Evolutionary conservation across 108 stramenopile genomes (phyloP).

Genomic region (Nannochloropsis gaditana): DNA sequence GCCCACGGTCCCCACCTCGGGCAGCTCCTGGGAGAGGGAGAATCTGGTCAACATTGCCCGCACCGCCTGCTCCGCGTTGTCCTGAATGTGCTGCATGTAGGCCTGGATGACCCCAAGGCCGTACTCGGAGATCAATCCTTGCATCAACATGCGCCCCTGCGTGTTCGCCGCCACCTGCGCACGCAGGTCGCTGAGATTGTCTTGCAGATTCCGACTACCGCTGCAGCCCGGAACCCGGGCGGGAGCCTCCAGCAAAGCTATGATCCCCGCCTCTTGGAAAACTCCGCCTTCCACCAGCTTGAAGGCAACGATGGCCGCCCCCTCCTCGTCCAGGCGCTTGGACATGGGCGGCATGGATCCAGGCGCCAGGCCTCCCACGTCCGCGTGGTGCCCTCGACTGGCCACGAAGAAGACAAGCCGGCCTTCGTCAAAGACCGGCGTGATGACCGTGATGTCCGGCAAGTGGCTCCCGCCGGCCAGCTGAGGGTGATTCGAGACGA

Average conservation of each 20-base stretch:
- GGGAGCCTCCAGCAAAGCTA: constrained; percentile 75
- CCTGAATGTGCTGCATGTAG: constrained; percentile 96
- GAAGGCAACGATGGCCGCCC: constrained; percentile 94
- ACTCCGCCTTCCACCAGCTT: constrained; percentile 81
- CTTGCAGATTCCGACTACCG: constrained; percentile 84
- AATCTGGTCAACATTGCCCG: constrained; percentile 70
- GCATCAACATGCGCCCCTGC: constrained; percentile 76
- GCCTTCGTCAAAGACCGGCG: constrained; percentile 73
- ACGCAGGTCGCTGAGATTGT: constrained; percentile 85
- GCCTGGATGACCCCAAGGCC: constrained; percentile 74
- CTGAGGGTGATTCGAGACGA: constrained; percentile 94
- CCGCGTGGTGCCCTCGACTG: constrained; percentile 90
- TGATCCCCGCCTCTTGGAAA: constrained; percentile 90
- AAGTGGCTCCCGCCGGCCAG: constrained; percentile 85
- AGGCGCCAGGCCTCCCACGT: constrained; percentile 87
- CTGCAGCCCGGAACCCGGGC: constrained; percentile 65
- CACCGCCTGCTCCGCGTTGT: constrained; percentile 86
- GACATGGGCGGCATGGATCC: constrained; percentile 83
- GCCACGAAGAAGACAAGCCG: constrained; percentile 90
- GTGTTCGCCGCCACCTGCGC: constrained; percentile 99
- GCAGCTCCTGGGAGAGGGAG: not conserved
- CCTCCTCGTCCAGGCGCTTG: constrained; percentile 78
- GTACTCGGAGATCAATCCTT: constrained; percentile 74
- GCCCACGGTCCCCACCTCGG: constrained; percentile 52
- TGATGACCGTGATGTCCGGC: constrained; percentile 97